Evolutionary conservation across 768 basidiomycete genomes (phyloP).

Genomic region (Leccinum subtestaceum): DNA sequence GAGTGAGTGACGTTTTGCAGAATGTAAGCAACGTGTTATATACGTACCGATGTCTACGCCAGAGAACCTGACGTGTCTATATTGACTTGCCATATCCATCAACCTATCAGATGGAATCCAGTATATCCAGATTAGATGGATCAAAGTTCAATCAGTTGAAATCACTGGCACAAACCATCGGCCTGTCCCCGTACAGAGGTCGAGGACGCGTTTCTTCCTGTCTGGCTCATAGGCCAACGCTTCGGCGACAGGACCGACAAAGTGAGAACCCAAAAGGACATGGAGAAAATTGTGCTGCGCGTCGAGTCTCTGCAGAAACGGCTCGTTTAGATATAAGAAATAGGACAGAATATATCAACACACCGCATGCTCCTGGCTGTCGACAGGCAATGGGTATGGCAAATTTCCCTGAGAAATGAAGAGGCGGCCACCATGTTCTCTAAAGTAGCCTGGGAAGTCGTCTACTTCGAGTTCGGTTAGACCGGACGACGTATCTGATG

Average conservation of each 20-base stretch:
- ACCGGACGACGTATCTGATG: constrained; percentile 43
- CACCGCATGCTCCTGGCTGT: constrained; percentile 67
- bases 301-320: constrained; percentile 47
- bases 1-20: constrained; percentile 12
- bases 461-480: constrained; percentile 46
- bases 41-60: constrained; percentile 75
- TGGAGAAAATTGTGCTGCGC: constrained; percentile 48
- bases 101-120: constrained; percentile 46
- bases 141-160: constrained; percentile 15
- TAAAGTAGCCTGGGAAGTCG: constrained; percentile 62
- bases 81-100: constrained; percentile 68
- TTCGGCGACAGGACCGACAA: constrained; percentile 57
- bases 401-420: constrained; percentile 62
- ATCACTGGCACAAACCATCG: constrained; percentile 50
- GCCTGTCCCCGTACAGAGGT: constrained; percentile 75
- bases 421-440: constrained; percentile 55
- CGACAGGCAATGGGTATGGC: constrained; percentile 73
- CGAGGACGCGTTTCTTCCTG: constrained; percentile 55
- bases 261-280: constrained; percentile 53
- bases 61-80: constrained; percentile 61
- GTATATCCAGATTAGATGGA: constrained; percentile 14
- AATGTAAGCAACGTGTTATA: constrained; percentile 9
- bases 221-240: constrained; percentile 42
- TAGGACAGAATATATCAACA: constrained; percentile 16
- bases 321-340: not conserved